Base-by-base conservation (phyloP, 169 alveolate species). In the Eimeria necatrix region DNA sequence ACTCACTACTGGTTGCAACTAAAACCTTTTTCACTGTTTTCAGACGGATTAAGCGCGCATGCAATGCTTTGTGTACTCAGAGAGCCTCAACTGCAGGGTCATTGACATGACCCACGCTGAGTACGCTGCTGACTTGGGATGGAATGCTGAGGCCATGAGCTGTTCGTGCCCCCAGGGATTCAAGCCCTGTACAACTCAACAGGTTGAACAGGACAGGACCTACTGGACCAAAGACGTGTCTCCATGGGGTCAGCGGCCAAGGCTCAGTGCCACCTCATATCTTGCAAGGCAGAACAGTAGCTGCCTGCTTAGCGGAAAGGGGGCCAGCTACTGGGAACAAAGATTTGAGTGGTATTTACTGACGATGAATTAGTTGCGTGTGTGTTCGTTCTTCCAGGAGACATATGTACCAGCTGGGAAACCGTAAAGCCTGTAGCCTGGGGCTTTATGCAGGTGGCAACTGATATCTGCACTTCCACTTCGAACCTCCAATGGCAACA, bases 141-240 rank as follows among this genome's bases (percentile, higher is more conserved):
- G 93, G 93, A 80, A 85, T 73, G 93, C 60, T n/a, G 70, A 85
- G 18, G 93, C 93, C 81, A 60, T 85, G 93, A 85, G 93, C 81
- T 85, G 93, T 48, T 85, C 81, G 41, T 85, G 93, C 59, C 93
- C 93, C 93, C 93, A 85, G 64, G 93, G 93, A 22, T 85, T 85
- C 68, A 85, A 80, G 60, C 93, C 93, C 51, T 85, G 93, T 46
- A 59, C 93, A 7, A 59, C 41, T 4, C 93, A 85, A 59, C 93
- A 85, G 49, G 93, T 85, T 60, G 93, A 85, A 32, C 93, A 85
- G 52, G 93, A 85, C 46, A 78, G 93, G 46, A 26, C 61, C 64
- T 60, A 85, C 80, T 85, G 93, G 93, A 85, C 60, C 18, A 41
- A 85, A 32, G 93, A 85, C 41, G 73, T 85, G 51, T 26, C 93